These are phyloP conservation scores for Paralagenidium karlingii DNA, from an alignment of 352 stramenopile species.

Conservation along the genomic window DNA sequence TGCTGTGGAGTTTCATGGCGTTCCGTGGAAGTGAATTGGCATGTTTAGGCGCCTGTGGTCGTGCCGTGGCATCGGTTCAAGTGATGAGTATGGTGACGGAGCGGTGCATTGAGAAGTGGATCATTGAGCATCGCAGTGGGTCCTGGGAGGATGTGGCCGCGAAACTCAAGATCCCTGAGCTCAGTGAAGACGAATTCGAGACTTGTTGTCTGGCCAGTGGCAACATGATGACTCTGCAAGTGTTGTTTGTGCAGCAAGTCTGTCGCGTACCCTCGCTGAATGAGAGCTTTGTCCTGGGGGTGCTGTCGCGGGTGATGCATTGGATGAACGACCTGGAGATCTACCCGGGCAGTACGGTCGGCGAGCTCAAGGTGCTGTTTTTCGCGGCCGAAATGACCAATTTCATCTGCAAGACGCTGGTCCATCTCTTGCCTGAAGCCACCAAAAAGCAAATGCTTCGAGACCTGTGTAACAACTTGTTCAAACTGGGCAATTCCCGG, in stretches of 20 bases:
- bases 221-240: constrained; percentile 63
- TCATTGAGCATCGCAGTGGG: constrained; percentile 61
- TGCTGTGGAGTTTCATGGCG: constrained; percentile 70
- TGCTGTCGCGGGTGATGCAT: constrained; percentile 52
- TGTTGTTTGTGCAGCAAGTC: constrained; percentile 68
- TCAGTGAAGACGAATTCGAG: constrained; percentile 77
- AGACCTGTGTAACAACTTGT: constrained; percentile 42
- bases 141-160: constrained; percentile 47
- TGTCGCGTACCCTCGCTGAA: constrained; percentile 42
- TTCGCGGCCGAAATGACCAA: constrained; percentile 61
- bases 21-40: constrained; percentile 70
- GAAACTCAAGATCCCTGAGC: constrained; percentile 52
- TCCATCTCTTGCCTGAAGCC: constrained; percentile 31
- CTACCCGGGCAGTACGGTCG: too few species aligned
- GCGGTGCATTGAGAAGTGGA: constrained; percentile 75
- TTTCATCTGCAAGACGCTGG: constrained; percentile 49
- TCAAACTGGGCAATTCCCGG: constrained; percentile 48
- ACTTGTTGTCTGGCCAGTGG: constrained; percentile 47
- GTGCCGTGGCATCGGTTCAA: constrained; percentile 67
- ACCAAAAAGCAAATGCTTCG: constrained; percentile 75
- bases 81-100: constrained; percentile 73
- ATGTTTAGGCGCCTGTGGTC: constrained; percentile 51
- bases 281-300: constrained; percentile 48
- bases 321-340: constrained; percentile 64
- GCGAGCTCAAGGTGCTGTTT: constrained; percentile 79